These are phyloP conservation scores for Phoenix dactylifera DNA, from an alignment of 176 grass and related monocot genomes.

Conservation along the genomic window DNA sequence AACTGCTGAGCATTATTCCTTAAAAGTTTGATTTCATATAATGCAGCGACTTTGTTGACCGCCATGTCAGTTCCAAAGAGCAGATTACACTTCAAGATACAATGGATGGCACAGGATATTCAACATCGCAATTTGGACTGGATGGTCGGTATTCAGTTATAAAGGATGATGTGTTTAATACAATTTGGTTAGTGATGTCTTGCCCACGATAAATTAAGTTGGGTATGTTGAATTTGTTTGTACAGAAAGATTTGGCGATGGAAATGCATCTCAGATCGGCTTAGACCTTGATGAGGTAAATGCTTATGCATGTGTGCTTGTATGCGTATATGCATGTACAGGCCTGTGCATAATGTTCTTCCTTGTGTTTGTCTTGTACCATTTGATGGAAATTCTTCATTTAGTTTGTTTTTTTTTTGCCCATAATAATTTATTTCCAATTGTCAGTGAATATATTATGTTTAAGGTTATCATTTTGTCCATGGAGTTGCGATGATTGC, in stretches of 20 bases:
- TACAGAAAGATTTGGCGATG: constrained; percentile 99
- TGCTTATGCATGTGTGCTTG: not conserved
- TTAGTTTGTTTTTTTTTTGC: no score
- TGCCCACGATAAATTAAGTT: constrained; percentile 17
- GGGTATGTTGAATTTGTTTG: constrained; percentile 16
- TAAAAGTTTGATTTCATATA: not conserved
- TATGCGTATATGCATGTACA: no score
- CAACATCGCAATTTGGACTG: constrained; percentile 81
- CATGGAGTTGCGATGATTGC: no score
- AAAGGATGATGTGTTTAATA: no score
- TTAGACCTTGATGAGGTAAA: constrained; percentile 96
- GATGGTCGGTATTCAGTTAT: constrained; percentile 64
- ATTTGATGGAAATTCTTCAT: no score
- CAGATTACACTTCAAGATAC: constrained; percentile 99
- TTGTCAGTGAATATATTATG: no score
- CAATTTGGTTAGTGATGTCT: no score
- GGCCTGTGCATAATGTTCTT: no score
- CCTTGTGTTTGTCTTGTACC: no score
- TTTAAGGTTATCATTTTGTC: no score
- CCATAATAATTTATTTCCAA: no score
- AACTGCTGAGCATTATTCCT: no score
- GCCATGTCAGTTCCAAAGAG: constrained; percentile 95
- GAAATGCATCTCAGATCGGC: constrained; percentile 87
- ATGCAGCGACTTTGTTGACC: constrained; percentile 69
- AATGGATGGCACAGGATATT: constrained; percentile 68